These are phyloP conservation scores for Rosa rugosa DNA, from an alignment of 306 rosid genomes.

Conservation along the genomic window DNA sequence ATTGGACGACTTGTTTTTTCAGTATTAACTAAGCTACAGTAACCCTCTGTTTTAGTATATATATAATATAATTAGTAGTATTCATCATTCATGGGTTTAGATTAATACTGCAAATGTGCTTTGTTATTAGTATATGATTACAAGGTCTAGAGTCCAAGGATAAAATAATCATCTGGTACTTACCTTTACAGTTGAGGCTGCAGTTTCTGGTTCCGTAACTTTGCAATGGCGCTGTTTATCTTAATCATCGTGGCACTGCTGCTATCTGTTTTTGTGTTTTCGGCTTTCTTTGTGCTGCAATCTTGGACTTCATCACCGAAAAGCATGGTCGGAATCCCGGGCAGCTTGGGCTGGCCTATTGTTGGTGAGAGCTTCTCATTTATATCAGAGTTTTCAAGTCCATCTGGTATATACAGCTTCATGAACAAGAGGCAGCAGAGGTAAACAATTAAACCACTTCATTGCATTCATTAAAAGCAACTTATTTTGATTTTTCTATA, in stretches of 20 bases:
- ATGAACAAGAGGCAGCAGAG: slow-evolving; percentile 74
- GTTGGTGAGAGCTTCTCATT: slow-evolving; percentile 78
- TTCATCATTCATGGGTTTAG: neutral
- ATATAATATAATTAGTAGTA: neutral
- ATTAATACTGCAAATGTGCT: neutral
- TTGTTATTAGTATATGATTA: neutral
- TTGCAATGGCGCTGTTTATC: slow-evolving; percentile 42
- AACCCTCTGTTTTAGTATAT: too few species aligned
- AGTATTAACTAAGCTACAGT: neutral
- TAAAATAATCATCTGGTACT: neutral
- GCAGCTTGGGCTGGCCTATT: slow-evolving; percentile 83
- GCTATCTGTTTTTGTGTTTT: slow-evolving; percentile 32
- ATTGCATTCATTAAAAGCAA: neutral
- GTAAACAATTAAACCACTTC: slow-evolving; percentile 30
- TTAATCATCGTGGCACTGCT: slow-evolving; percentile 31
- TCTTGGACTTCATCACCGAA: slow-evolving; percentile 58
- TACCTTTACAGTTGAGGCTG: neutral
- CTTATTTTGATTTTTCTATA: neutral
- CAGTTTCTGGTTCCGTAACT: neutral
- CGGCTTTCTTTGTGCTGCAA: slow-evolving; percentile 36
- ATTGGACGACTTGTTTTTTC: neutral
- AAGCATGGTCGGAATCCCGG: slow-evolving; percentile 71
- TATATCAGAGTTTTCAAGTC: slow-evolving; percentile 69
- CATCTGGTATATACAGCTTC: slow-evolving; percentile 78
- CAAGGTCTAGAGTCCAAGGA: neutral